These are phyloP conservation scores for Acer saccharum DNA, from an alignment of 345 rosid species.

Conservation along the genomic window DNA sequence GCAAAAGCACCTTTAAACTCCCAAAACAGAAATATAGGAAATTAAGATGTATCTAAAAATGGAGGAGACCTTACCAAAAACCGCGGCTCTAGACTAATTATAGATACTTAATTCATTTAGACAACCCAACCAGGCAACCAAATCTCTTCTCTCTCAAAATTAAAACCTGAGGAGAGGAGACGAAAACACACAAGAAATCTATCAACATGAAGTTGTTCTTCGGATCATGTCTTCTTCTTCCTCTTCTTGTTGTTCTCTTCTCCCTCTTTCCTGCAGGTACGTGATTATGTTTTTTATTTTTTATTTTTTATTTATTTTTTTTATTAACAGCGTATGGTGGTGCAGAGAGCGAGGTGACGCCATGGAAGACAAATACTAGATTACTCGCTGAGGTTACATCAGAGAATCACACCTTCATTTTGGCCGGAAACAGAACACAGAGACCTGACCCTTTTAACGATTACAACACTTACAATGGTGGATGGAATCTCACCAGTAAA, in stretches of 20 bases:
- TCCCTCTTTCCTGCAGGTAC: constrained; percentile 31
- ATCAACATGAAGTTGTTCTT: constrained; percentile 24
- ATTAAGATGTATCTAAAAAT: no score
- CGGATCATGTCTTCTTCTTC: constrained; percentile 28
- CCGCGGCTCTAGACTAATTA: no score
- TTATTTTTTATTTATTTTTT: background rate
- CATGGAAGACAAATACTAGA: constrained; percentile 53
- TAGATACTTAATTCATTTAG: background rate
- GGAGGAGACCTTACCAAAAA: no score
- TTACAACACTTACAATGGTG: constrained; percentile 67
- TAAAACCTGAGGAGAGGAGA: background rate
- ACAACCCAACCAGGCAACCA: background rate
- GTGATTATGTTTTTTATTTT: background rate
- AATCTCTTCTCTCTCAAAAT: background rate
- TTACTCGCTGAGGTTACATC: constrained; percentile 47
- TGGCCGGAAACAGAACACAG: constrained; percentile 71
- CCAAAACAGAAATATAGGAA: no score
- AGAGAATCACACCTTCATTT: constrained; percentile 54
- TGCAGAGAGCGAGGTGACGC: constrained; percentile 29
- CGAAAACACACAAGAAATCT: background rate
- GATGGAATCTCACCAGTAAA: constrained; percentile 82
- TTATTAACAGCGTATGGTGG: background rate
- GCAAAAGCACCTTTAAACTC: no score
- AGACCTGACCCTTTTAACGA: constrained; percentile 65
- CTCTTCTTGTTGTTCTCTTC: constrained; percentile 19